These are phyloP conservation scores for Perilla frutescens DNA, from an alignment of 257 asterid genomes.

Conservation along the genomic window DNA sequence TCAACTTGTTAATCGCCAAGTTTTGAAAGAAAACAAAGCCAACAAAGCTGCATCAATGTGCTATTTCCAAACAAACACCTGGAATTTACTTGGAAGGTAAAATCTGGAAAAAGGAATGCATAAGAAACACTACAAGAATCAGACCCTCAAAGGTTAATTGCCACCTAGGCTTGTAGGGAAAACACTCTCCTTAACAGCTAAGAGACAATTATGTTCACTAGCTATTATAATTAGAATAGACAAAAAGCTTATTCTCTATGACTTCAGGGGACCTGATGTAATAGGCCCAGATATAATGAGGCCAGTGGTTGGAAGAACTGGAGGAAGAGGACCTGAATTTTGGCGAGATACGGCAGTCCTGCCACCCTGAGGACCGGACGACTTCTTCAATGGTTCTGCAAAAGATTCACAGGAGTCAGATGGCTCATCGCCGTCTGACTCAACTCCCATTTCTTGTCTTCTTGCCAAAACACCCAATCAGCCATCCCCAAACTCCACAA, in stretches of 20 bases:
- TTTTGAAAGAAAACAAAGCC: neutral
- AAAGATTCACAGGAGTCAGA: too few relatives aligned
- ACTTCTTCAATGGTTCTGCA: conserved; percentile 70
- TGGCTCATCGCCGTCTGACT: too few relatives aligned
- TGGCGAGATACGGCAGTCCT: conserved; percentile 60
- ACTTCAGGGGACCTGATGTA: conserved; percentile 60
- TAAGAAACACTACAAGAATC: conserved; percentile 18
- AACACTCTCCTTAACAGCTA: conserved; percentile 8
- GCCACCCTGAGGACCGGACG: conserved; percentile 73
- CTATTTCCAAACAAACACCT: neutral
- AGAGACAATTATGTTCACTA: neutral
- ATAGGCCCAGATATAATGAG: conserved; percentile 78
- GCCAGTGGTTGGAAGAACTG: conserved; percentile 69
- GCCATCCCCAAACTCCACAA: too few relatives aligned
- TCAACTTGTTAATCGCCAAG: conserved; percentile 38
- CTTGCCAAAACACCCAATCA: too few relatives aligned
- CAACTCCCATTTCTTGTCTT: too few relatives aligned
- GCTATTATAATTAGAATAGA: neutral
- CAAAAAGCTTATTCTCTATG: neutral
- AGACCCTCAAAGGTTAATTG: neutral
- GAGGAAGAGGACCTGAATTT: conserved; percentile 70
- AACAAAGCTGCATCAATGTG: conserved; percentile 11
- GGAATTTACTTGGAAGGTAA: neutral
- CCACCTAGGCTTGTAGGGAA: neutral
- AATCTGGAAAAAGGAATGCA: conserved; percentile 2